Evolutionary conservation across 2,329 filamentous ascomycete species (phyloP).

Genomic region (Pestalotiopsis sp.): DNA sequence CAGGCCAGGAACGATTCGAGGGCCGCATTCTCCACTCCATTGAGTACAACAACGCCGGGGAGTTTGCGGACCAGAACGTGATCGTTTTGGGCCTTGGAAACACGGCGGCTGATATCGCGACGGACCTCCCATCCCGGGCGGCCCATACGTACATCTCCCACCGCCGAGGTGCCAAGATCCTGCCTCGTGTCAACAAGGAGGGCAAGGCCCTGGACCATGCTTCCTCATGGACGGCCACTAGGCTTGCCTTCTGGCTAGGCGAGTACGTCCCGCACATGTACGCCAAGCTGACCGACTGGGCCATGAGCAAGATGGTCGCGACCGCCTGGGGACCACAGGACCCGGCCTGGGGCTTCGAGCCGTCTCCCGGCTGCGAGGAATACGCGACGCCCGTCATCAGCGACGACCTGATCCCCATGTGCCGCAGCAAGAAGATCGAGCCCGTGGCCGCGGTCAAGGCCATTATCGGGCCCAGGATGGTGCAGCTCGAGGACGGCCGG

Average conservation of each 20-base stretch:
- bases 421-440: neutral
- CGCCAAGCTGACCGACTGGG: neutral
- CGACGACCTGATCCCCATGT: neutral
- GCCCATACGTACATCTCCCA: neutral
- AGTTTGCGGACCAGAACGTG: slow-evolving; percentile 2
- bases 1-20: slow-evolving; percentile 1
- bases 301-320: neutral
- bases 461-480: neutral
- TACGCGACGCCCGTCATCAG: slow-evolving; percentile 1
- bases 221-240: neutral
- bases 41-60: neutral
- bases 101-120: slow-evolving; percentile 2
- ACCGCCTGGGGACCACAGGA: slow-evolving; percentile 3
- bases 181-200: slow-evolving; percentile 7
- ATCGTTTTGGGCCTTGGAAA: neutral
- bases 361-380: slow-evolving; percentile 2
- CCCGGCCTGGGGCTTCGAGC: slow-evolving; percentile 7
- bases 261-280: slow-evolving; percentile 1
- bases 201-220: slow-evolving; percentile 1
- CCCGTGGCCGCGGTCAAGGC: neutral
- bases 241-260: neutral
- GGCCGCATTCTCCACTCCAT: slow-evolving; percentile 2
- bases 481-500: neutral
- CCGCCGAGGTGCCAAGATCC: neutral
- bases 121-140: neutral